Base-by-base conservation (phyloP, 177 flowering plant species). In the Tripterygium wilfordii region DNA sequence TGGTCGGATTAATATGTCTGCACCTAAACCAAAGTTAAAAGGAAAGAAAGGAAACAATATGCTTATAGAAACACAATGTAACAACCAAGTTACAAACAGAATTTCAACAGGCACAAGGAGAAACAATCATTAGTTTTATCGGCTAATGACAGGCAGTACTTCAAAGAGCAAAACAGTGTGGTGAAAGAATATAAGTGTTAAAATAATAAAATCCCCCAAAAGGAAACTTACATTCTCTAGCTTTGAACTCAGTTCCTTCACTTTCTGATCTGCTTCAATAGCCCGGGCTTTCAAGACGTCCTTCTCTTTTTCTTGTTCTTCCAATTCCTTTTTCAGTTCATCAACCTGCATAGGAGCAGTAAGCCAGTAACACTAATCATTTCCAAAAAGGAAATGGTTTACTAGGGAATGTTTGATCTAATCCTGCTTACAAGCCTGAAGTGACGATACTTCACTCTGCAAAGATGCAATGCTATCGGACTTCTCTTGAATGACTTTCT, bases 251-350 rank as follows among this genome's bases (percentile, higher is more conserved):
- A 86, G 36, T 29, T 72, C 83, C 27, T 55, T 50, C 5, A 68
- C 55, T 56, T 72, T 82, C 49, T 65, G 70, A 62, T 80, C 89
- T 25, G 85, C 62, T 44, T 69, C 74, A 38, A 5, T 39, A 29
- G 67, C 71, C 8, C 72, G 77, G 38, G 69, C 65, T 56, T 77
- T 80, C 58, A 77, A 56, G 3, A 70, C 69, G 31, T 62, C 65
- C 44, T 71, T 86, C 53, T 79, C 79, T 42, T 46, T 62, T 26
- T 49, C 36, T 53, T 77, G 84, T 6, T 45, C 8, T 39, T 83
- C 80, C 14, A 80, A 27, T 37, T 86, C 83, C 53, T 57, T 72
- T 53, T 69, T 71, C 25, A 86, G 85, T 31, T 66, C 68, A 20
- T 75, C 75, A 50, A 83, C 70, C 88, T 88, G 74, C 4, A 45